phyloP scores from a whole-genome alignment of 495 filamentous ascomycete genomes.

The Aspergillus ellipticus region DNA sequence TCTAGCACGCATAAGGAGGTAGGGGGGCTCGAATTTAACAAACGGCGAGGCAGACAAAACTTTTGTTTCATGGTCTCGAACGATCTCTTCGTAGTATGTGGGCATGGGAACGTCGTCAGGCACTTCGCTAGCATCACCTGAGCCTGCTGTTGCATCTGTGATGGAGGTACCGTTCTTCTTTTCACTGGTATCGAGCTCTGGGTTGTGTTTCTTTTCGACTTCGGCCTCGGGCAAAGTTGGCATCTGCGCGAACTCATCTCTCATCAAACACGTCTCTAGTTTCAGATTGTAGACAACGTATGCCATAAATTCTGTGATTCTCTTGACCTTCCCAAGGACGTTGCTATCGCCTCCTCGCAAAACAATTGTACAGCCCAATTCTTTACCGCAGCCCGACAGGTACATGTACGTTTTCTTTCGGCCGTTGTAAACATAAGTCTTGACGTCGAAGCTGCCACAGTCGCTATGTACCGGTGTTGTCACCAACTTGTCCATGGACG shows the following conservation, averaged over 20 bases:
- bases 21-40: slow-evolving; percentile 90
- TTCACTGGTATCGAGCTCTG: slow-evolving; percentile 16
- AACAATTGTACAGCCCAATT: slow-evolving; percentile 94
- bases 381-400: slow-evolving; percentile 85
- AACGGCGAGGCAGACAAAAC: slow-evolving; percentile 96
- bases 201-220: slow-evolving; percentile 6
- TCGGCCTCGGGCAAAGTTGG: slow-evolving; percentile 56
- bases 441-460: slow-evolving; percentile 86
- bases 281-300: slow-evolving; percentile 98
- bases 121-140: slow-evolving; percentile 51
- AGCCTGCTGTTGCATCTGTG: slow-evolving; percentile 15
- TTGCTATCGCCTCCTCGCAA: slow-evolving; percentile 75
- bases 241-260: slow-evolving; percentile 89
- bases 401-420: slow-evolving; percentile 94
- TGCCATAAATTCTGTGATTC: slow-evolving; percentile 96
- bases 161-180: slow-evolving; percentile 12
- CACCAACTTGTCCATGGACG: slow-evolving; percentile 91
- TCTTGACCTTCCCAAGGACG: slow-evolving; percentile 74
- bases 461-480: slow-evolving; percentile 75
- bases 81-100: slow-evolving; percentile 90
- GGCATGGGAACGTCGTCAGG: slow-evolving; percentile 87
- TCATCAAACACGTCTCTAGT: slow-evolving; percentile 92
- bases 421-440: slow-evolving; percentile 81
- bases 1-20: slow-evolving; percentile 84
- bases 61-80: slow-evolving; percentile 84